A percentile compares a stretch with the other conserved stretches of the same genome.
phyloP scores from a whole-genome alignment of 768 basidiomycete species.

The Lentinula lateritia region DNA sequence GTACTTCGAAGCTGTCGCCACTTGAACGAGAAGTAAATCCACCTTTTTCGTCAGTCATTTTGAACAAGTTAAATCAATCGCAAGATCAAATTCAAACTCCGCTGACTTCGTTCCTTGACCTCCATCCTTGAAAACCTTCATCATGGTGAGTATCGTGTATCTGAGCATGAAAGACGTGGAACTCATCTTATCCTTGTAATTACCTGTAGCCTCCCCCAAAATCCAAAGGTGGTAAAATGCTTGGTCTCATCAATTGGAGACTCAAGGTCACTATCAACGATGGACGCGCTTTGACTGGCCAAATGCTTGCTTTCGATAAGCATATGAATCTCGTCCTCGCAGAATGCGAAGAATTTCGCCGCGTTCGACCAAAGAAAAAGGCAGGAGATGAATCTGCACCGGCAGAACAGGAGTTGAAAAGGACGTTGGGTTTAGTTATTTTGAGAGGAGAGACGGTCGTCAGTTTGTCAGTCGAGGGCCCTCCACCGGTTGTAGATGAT shows the following conservation, averaged over 20 bases:
- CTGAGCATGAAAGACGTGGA: neutral
- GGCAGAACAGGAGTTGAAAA: slow-evolving; percentile 86
- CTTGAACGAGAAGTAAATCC: neutral
- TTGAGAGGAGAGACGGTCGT: slow-evolving; percentile 95
- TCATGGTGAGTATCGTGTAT: neutral
- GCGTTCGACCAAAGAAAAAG: slow-evolving; percentile 90
- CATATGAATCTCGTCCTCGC: slow-evolving; percentile 99
- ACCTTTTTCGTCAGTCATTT: slow-evolving; percentile 6
- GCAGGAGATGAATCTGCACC: slow-evolving; percentile 69
- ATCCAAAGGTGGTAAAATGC: slow-evolving; percentile 98
- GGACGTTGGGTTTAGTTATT: slow-evolving; percentile 94
- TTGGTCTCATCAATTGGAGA: slow-evolving; percentile 95
- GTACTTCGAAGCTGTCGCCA: neutral
- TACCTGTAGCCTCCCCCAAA: slow-evolving; percentile 73
- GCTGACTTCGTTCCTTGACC: neutral
- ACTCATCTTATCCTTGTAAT: neutral
- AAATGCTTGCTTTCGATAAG: slow-evolving; percentile 99
- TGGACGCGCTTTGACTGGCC: slow-evolving; percentile 90
- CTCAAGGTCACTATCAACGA: slow-evolving; percentile 97
- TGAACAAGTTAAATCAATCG: neutral
- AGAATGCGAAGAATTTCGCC: slow-evolving; percentile 96
- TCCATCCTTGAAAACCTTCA: neutral
- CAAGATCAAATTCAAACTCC: slow-evolving; percentile 2
- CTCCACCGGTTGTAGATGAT: slow-evolving; percentile 86
- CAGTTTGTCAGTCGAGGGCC: slow-evolving; percentile 91